phyloP scores from a whole-genome alignment of 371 early-diverging fungal genomes.

The Mortierella sp. region DNA sequence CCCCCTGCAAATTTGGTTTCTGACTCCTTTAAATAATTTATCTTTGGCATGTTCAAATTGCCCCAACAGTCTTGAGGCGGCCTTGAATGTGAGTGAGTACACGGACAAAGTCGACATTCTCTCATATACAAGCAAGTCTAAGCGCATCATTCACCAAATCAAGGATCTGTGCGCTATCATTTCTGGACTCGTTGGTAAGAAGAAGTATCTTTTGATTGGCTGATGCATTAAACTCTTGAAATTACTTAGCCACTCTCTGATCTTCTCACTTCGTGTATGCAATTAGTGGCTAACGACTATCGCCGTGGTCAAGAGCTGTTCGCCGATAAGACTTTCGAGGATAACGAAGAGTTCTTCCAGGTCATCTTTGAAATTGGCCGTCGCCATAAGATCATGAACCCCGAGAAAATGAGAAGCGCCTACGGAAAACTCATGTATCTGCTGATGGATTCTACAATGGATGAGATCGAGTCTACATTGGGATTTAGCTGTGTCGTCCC shows the following conservation, averaged over 20 bases:
- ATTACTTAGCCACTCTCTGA: not conserved
- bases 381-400: constrained; percentile 98
- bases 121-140: constrained; percentile 84
- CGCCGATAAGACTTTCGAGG: constrained; percentile 83
- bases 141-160: constrained; percentile 95
- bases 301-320: constrained; percentile 91
- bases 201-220: constrained; percentile 8
- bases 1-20: constrained; percentile 11
- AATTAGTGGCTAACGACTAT: constrained; percentile 79
- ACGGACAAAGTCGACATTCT: constrained; percentile 95
- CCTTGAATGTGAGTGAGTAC: constrained; percentile 86
- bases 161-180: constrained; percentile 94
- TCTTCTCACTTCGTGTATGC: not conserved
- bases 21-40: not conserved
- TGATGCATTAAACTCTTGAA: not conserved
- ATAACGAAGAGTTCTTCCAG: constrained; percentile 92
- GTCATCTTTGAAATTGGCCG: constrained; percentile 96
- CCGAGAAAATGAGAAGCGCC: constrained; percentile 95
- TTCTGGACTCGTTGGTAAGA: constrained; percentile 82
- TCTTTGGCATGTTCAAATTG: not conserved
- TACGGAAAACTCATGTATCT: constrained; percentile 97
- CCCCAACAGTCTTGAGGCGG: constrained; percentile 81
- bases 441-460: constrained; percentile 88
- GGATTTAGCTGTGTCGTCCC: constrained; percentile 84
- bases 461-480: constrained; percentile 89